Base-by-base conservation (phyloP, 2,329 filamentous ascomycete genomes). In the Botrytis galanthina region DNA sequence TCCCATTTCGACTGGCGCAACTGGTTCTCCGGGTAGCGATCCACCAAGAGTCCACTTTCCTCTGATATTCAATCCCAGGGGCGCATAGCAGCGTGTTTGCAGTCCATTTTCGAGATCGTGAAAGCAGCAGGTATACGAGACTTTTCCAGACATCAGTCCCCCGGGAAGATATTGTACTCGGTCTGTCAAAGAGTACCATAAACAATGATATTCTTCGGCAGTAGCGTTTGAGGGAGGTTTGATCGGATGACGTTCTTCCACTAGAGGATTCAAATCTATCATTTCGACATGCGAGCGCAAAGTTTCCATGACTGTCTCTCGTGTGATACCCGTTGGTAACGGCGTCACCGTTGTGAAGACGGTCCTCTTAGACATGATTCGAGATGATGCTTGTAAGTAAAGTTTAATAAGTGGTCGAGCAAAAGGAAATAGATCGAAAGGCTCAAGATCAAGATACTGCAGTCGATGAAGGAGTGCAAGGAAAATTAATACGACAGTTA, bases 31-130 rank as follows among this genome's bases (percentile, higher is more conserved):
- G 0, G 91, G 90, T 60, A 92, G 83, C 16, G 87, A 89, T 16
- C 94, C 94, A 63, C 88, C 90, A 6, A 97, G 85, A 14, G 86
- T 90, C 93, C 93, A 97, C 82, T 91, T 92, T 67, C 89, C 91
- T 74, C 90, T 89, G 77, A 97, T 92, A 75, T 96, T 90, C 70
- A 97, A 87, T 18, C 93, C 93, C 80, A 94, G 88, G 0, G 94
- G 93, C 6, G 93, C 94, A 79, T 94, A 95, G 78, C 91, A 90
- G 81, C 97, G 94, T 22, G 93, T 97, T 83, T 94, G 90, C 42
- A 97, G 82, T 8, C 94, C 93, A 73, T 87, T 84, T 6, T 89
- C 84, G 32, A 93, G 85, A 79, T 97, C 89, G 82, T 93, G 88
- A 81, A 97, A 97, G 78, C 92, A 93, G 72, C 89, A 92, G 60